Evolutionary conservation across 176 grass and related monocot genomes (phyloP).

Genomic region (Oryza brachyantha): DNA sequence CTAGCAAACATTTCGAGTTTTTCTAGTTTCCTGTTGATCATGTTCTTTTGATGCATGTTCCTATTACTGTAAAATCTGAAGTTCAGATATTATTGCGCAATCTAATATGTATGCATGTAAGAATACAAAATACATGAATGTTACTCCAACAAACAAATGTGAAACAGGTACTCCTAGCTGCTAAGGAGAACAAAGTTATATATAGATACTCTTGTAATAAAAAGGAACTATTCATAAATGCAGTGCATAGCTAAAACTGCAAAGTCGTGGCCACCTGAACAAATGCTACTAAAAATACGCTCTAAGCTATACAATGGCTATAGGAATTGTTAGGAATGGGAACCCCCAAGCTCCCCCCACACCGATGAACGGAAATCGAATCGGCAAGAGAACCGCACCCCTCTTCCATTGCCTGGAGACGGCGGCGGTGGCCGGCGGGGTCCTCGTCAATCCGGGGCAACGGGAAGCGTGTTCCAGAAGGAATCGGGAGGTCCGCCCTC

Average conservation of each 20-base stretch:
- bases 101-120: not conserved
- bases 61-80: not conserved
- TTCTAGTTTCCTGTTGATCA: not conserved
- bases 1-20: not conserved
- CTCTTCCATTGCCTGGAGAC: not conserved
- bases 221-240: not conserved
- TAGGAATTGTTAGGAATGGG: not conserved
- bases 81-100: not conserved
- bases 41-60: not conserved
- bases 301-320: not conserved
- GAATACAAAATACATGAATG: not conserved
- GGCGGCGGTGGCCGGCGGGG: not conserved
- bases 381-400: conserved; percentile 1
- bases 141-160: not conserved
- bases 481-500: not conserved
- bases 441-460: not conserved
- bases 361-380: not conserved
- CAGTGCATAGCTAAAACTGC: not conserved
- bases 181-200: not conserved
- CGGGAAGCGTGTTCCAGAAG: not conserved
- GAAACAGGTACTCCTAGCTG: not conserved
- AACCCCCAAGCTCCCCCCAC: not conserved
- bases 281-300: not conserved
- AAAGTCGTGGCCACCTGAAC: not conserved
- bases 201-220: not conserved